These are phyloP conservation scores for Clathrospora elynae DNA, from an alignment of 2,329 filamentous ascomycete genomes.

Conservation along the genomic window DNA sequence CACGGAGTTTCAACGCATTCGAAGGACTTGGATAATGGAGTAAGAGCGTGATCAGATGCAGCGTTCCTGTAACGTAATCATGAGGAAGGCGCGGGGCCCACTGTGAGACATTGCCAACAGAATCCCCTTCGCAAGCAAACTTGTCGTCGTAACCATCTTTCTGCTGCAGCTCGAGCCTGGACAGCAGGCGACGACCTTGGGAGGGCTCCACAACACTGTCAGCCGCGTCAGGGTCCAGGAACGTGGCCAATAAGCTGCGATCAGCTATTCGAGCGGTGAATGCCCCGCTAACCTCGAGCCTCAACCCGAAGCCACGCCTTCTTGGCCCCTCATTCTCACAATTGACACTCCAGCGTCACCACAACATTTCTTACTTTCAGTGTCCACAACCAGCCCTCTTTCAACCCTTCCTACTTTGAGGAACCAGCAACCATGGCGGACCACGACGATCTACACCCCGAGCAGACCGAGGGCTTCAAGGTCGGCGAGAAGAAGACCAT, in stretches of 20 bases:
- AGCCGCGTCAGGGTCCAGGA: constrained; percentile 25
- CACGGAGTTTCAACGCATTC: not conserved
- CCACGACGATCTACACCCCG: constrained; percentile 78
- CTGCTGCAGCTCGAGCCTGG: constrained; percentile 16
- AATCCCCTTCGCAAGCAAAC: not conserved
- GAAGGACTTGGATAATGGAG: too few species aligned
- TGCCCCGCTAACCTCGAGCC: constrained; percentile 32
- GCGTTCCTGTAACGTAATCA: too few species aligned
- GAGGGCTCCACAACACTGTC: constrained; percentile 9
- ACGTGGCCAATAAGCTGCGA: constrained; percentile 20
- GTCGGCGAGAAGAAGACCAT: constrained; percentile 98
- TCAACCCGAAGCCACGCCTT: constrained; percentile 20
- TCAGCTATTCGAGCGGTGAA: constrained; percentile 27
- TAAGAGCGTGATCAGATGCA: too few species aligned
- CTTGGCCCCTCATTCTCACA: constrained; percentile 16
- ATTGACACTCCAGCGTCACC: constrained; percentile 17
- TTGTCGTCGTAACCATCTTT: not conserved
- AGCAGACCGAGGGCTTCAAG: constrained; percentile 95
- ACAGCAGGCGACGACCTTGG: constrained; percentile 8
- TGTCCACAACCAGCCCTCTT: constrained; percentile 4
- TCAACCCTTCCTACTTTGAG: constrained; percentile 2
- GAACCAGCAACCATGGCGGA: constrained; percentile 39
- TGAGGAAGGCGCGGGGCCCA: too few species aligned
- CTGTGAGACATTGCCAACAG: constrained; percentile 10
- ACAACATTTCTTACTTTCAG: constrained; percentile 14